Evolutionary conservation across 306 rosid species (phyloP).

Genomic region (Prosopis cineraria): DNA sequence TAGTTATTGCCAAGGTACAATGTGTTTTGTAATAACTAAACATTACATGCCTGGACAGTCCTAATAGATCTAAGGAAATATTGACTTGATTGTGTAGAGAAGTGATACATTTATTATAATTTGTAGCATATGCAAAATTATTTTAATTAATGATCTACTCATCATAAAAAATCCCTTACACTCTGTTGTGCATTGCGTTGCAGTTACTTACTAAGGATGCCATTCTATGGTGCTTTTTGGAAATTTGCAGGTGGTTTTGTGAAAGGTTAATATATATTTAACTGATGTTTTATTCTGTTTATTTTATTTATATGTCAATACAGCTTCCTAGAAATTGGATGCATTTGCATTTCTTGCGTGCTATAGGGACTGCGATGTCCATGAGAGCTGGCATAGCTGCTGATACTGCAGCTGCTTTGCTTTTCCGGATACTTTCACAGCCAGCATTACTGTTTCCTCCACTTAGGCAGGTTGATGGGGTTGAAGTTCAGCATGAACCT

Average conservation of each 20-base stretch:
- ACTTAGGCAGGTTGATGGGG: constrained; percentile 90
- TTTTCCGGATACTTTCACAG: constrained; percentile 97
- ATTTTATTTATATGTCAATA: constrained; percentile 33
- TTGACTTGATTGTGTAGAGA: background rate
- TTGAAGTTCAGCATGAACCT: constrained; percentile 84
- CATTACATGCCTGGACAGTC: background rate
- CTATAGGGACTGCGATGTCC: constrained; percentile 99
- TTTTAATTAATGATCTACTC: background rate
- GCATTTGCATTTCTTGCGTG: constrained; percentile 99
- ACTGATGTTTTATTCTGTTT: background rate
- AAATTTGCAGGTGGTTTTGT: background rate
- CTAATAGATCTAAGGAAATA: background rate
- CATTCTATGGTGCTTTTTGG: constrained; percentile 19
- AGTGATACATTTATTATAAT: background rate
- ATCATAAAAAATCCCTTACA: constrained; percentile 5
- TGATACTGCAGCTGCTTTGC: constrained; percentile 98
- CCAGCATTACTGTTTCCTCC: constrained; percentile 99
- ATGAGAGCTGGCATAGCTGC: constrained; percentile 98
- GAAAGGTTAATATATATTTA: background rate
- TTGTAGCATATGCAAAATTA: background rate
- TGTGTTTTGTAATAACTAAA: background rate
- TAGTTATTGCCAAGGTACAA: background rate
- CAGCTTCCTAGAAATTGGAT: constrained; percentile 99
- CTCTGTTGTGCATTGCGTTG: constrained; percentile 20
- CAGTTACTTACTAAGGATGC: constrained; percentile 9